Evolutionary conservation across 2,329 filamentous ascomycete genomes (phyloP).

Genomic region (Aspergillus fumigatiaffinis): DNA sequence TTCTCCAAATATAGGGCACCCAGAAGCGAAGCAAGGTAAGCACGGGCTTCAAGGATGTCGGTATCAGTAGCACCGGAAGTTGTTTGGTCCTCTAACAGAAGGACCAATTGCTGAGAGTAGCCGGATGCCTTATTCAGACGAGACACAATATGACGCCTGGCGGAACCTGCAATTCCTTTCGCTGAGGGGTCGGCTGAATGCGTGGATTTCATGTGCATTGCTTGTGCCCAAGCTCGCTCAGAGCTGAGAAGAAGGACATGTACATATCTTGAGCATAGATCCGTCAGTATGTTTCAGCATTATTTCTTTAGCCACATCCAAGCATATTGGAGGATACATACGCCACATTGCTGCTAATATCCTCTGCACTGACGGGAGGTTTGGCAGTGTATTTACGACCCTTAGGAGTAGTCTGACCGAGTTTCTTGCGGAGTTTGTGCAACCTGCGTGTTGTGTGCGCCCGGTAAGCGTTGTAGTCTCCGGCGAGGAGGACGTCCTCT

Average conservation of each 20-base stretch:
- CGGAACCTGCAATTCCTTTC: constrained; percentile 72
- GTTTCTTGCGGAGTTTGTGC: constrained; percentile 76
- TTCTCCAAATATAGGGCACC: constrained; percentile 84
- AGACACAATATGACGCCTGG: constrained; percentile 83
- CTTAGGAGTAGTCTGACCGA: constrained; percentile 78
- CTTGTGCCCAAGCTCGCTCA: constrained; percentile 91
- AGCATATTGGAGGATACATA: constrained; percentile 45
- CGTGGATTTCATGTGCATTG: constrained; percentile 86
- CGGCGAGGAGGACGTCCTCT: constrained; percentile 78
- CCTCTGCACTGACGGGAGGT: constrained; percentile 65
- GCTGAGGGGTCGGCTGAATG: constrained; percentile 69
- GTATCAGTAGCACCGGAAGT: constrained; percentile 62
- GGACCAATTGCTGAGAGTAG: constrained; percentile 64
- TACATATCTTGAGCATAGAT: constrained; percentile 56
- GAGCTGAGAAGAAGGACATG: constrained; percentile 78
- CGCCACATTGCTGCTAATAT: constrained; percentile 72
- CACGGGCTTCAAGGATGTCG: constrained; percentile 79
- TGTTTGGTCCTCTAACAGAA: constrained; percentile 59
- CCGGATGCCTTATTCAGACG: constrained; percentile 75
- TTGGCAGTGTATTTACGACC: constrained; percentile 79
- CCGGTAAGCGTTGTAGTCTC: constrained; percentile 84
- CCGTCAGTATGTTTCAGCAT: constrained; percentile 8
- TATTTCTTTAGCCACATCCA: not conserved
- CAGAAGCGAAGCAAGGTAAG: constrained; percentile 72
- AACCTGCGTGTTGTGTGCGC: constrained; percentile 74